Percentiles rank a stretch among this genome's conserved stretches.
These are phyloP conservation scores for Zasmidium cellare DNA, from an alignment of 2,329 filamentous ascomycete genomes.

Conservation along the genomic window DNA sequence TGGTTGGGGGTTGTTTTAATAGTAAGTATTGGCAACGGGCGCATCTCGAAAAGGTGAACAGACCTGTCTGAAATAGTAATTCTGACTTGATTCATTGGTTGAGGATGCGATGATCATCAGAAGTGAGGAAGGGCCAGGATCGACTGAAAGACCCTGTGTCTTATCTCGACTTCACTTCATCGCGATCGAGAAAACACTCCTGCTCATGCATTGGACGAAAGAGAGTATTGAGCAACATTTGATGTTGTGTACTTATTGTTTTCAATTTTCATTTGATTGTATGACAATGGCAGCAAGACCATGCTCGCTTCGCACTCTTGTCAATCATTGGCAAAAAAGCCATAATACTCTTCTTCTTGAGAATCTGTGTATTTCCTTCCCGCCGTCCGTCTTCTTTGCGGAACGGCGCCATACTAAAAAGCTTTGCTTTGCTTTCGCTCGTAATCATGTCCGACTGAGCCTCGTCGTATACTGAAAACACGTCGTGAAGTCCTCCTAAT, in stretches of 20 bases:
- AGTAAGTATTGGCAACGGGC: too few relatives aligned
- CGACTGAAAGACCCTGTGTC: background rate
- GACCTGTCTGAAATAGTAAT: background rate
- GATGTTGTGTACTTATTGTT: too few relatives aligned
- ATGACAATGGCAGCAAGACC: background rate
- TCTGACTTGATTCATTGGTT: background rate
- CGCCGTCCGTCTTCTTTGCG: background rate
- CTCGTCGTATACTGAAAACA: background rate
- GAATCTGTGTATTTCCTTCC: background rate
- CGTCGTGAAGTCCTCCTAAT: background rate
- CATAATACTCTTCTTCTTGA: background rate
- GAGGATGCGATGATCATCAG: background rate
- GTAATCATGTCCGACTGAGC: conserved; percentile 1
- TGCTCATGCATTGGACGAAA: too few relatives aligned
- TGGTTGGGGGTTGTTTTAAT: background rate
- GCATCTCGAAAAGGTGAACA: background rate
- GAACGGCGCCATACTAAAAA: background rate
- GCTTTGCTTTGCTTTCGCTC: background rate
- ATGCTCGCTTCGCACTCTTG: background rate
- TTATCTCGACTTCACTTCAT: conserved; percentile 2
- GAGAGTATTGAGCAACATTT: too few relatives aligned
- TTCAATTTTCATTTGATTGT: too few relatives aligned
- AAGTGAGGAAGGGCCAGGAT: background rate
- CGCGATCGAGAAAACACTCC: background rate
- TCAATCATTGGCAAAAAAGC: background rate